Conservation (phyloP, 2,329 filamentous ascomycete species). For the Clathrospora elynae region DNA sequence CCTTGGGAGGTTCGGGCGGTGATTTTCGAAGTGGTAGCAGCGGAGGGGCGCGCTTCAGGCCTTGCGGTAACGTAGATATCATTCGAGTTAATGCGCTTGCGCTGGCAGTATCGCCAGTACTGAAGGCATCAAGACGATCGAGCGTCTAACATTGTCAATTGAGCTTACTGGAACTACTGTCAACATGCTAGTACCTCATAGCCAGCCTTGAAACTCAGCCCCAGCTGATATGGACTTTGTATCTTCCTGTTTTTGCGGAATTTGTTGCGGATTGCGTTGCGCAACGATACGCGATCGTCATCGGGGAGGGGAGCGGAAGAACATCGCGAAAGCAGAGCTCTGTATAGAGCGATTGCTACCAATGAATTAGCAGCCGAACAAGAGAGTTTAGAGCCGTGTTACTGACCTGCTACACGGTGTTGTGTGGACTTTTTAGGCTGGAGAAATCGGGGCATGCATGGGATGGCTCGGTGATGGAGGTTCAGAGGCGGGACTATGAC, state of each 20-base stretch:
- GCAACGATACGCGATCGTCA: slow-evolving; percentile 58
- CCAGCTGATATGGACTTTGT: slow-evolving; percentile 64
- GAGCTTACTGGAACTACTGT: neutral
- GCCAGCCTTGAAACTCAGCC: slow-evolving; percentile 67
- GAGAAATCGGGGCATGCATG: slow-evolving; percentile 55
- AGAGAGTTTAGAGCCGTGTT: slow-evolving; percentile 2
- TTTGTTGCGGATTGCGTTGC: slow-evolving; percentile 63
- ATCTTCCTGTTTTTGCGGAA: slow-evolving; percentile 66
- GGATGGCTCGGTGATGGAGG: slow-evolving; percentile 21
- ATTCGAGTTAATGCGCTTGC: slow-evolving; percentile 27
- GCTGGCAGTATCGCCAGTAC: slow-evolving; percentile 38
- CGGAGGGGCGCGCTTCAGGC: slow-evolving; percentile 30
- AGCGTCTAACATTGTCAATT: slow-evolving; percentile 41
- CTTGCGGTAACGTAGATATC: slow-evolving; percentile 50
- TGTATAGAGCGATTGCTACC: slow-evolving; percentile 71
- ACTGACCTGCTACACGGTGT: slow-evolving; percentile 59
- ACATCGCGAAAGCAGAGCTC: slow-evolving; percentile 68
- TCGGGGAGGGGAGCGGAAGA: slow-evolving; percentile 59
- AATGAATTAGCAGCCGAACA: slow-evolving; percentile 1
- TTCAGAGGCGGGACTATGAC: slow-evolving; percentile 3
- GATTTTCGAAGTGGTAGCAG: slow-evolving; percentile 6
- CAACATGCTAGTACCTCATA: slow-evolving; percentile 60
- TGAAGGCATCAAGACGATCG: slow-evolving; percentile 52
- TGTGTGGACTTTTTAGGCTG: slow-evolving; percentile 54
- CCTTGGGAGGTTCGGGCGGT: slow-evolving; percentile 18